These are phyloP conservation scores for Paecilomyces variotii DNA, from an alignment of 2,329 filamentous ascomycete species.

Conservation along the genomic window DNA sequence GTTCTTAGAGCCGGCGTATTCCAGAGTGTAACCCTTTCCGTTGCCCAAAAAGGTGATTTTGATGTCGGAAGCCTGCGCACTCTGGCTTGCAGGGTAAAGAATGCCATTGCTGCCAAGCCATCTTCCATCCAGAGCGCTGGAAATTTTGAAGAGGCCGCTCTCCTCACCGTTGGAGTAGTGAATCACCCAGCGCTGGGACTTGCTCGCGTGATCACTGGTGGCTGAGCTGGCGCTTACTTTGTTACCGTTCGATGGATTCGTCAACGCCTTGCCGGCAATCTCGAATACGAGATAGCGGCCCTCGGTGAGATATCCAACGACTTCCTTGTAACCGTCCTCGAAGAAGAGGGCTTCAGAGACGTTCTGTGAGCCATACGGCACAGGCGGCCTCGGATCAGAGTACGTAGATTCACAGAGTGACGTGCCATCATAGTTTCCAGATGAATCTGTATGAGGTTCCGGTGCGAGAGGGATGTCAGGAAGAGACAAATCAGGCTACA, in stretches of 20 bases:
- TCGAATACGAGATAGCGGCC: constrained; percentile 49
- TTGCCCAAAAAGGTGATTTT: constrained; percentile 27
- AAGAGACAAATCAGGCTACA: constrained; percentile 41
- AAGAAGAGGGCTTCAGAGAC: constrained; percentile 28
- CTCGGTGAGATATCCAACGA: constrained; percentile 46
- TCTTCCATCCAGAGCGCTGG: constrained; percentile 34
- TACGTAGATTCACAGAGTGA: constrained; percentile 38
- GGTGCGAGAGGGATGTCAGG: constrained; percentile 39
- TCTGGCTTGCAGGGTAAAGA: constrained; percentile 12
- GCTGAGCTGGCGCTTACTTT: constrained; percentile 14
- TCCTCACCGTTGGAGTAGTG: constrained; percentile 31
- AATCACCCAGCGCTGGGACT: constrained; percentile 44
- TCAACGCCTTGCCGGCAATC: constrained; percentile 36
- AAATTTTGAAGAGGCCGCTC: constrained; percentile 31
- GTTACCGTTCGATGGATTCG: constrained; percentile 20
- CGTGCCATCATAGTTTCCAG: constrained; percentile 40
- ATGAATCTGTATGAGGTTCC: constrained; percentile 34
- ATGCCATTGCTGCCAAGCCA: constrained; percentile 23
- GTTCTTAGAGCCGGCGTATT: constrained; percentile 16
- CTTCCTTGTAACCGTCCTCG: constrained; percentile 49
- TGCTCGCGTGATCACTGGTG: constrained; percentile 31
- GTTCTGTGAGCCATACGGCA: constrained; percentile 42
- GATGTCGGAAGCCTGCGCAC: constrained; percentile 17
- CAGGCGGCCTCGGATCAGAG: constrained; percentile 30
- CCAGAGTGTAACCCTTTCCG: constrained; percentile 26